Evolutionary conservation across 768 basidiomycete genomes (phyloP).

Genomic region (Epithele typhae): DNA sequence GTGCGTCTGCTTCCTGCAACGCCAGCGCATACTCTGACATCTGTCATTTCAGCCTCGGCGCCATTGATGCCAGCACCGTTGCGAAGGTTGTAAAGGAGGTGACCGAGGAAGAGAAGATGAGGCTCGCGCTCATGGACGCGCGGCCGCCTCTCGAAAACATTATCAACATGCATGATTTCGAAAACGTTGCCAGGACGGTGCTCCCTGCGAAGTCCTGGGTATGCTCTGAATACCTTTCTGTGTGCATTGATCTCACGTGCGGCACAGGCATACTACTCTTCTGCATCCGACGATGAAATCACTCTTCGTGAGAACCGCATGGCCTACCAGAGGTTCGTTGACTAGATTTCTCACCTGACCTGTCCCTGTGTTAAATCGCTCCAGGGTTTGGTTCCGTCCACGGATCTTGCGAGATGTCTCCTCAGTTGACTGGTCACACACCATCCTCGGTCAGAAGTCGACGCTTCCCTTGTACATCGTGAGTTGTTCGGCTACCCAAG

Average conservation of each 20-base stretch:
- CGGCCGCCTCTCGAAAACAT: constrained; percentile 76
- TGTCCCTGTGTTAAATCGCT: neutral
- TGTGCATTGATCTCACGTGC: neutral
- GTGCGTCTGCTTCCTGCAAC: constrained; percentile 14
- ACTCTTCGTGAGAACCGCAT: constrained; percentile 85
- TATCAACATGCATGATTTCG: constrained; percentile 91
- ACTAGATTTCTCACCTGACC: constrained; percentile 5
- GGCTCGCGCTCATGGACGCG: constrained; percentile 54
- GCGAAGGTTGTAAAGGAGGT: constrained; percentile 55
- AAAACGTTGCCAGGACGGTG: constrained; percentile 83
- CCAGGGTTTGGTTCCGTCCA: constrained; percentile 31
- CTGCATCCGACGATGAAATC: constrained; percentile 95
- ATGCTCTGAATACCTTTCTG: neutral
- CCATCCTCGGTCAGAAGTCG: constrained; percentile 70
- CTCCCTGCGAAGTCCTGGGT: constrained; percentile 85
- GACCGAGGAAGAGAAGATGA: constrained; percentile 67
- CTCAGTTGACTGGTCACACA: constrained; percentile 81
- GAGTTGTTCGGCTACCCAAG: constrained; percentile 63
- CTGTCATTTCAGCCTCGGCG: constrained; percentile 44
- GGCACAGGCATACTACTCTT: constrained; percentile 76
- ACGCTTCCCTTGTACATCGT: constrained; percentile 81
- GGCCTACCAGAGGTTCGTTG: constrained; percentile 81
- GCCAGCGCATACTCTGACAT: neutral
- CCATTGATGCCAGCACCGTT: constrained; percentile 65
- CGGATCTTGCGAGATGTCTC: constrained; percentile 70